phyloP scores from a whole-genome alignment of 129 eudicot genomes.

The Solidago caesia region DNA sequence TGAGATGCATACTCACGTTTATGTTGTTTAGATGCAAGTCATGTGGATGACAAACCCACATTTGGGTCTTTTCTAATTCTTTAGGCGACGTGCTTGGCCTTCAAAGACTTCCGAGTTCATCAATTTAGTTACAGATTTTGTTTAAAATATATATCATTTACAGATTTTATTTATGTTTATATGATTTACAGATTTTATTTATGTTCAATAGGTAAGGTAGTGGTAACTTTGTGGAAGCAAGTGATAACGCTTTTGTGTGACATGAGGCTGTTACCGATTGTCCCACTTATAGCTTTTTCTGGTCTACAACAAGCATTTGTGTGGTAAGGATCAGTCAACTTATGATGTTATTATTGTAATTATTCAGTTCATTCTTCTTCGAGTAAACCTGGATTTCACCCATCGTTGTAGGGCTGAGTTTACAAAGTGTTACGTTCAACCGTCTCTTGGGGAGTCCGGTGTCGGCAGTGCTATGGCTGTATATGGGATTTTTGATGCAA shows the following conservation, averaged over 20 bases:
- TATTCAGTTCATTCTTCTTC: constrained; percentile 18
- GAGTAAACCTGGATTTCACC: constrained; percentile 6
- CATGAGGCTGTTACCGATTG: constrained; percentile 63
- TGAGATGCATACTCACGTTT: no score
- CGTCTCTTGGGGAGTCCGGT: constrained; percentile 86
- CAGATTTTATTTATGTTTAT: no score
- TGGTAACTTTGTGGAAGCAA: constrained; percentile 49
- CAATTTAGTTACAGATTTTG: no score
- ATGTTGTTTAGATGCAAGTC: no score
- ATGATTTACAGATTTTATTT: no score
- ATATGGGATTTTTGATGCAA: constrained; percentile 88
- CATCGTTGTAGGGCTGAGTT: constrained; percentile 72
- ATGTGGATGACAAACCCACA: neutral
- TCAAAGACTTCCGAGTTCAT: no score
- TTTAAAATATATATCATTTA: no score
- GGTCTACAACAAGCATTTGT: constrained; percentile 99
- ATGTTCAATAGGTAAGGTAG: no score
- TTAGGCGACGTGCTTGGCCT: no score
- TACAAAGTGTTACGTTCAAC: constrained; percentile 77
- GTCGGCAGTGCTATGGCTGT: constrained; percentile 97
- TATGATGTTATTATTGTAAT: constrained; percentile 12
- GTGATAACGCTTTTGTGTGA: constrained; percentile 62
- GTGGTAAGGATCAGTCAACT: constrained; percentile 52
- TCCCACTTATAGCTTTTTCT: constrained; percentile 92
- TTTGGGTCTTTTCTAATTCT: neutral